A percentile compares a stretch with the other conserved stretches of the same genome.
Conservation (phyloP, 139 green algal genomes). For the Chlorella ohadii region DNA sequence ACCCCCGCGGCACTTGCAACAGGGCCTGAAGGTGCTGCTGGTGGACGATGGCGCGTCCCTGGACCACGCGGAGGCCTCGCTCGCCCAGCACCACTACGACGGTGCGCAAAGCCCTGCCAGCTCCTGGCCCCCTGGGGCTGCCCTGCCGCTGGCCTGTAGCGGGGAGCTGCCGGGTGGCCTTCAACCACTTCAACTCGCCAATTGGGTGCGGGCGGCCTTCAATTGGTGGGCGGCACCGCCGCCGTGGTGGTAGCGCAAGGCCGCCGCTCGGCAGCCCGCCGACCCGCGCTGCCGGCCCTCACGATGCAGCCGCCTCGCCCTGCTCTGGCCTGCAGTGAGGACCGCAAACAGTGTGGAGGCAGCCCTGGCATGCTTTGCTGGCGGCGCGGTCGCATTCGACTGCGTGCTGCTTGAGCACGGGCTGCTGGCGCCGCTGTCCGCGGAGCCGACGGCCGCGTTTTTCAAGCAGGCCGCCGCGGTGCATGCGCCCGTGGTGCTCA, state of each 20-base stretch:
- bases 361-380: background rate
- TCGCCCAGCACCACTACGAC: no score
- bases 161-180: no score
- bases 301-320: background rate
- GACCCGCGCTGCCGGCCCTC: background rate
- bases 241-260: background rate
- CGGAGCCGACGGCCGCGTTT: background rate
- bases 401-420: background rate
- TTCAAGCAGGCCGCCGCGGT: background rate
- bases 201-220: background rate
- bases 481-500: conserved; percentile 17
- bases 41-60: background rate
- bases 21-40: background rate
- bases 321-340: background rate
- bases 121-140: no score
- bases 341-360: background rate
- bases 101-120: no score
- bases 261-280: background rate
- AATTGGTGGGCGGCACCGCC: background rate
- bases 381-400: background rate
- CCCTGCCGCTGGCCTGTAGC: no score
- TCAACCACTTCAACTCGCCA: no score
- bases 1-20: background rate
- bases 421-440: background rate
- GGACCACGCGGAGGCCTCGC: no score